These are phyloP conservation scores for Nigrospora osmanthi DNA, from an alignment of 2,329 filamentous ascomycete species.

Conservation along the genomic window DNA sequence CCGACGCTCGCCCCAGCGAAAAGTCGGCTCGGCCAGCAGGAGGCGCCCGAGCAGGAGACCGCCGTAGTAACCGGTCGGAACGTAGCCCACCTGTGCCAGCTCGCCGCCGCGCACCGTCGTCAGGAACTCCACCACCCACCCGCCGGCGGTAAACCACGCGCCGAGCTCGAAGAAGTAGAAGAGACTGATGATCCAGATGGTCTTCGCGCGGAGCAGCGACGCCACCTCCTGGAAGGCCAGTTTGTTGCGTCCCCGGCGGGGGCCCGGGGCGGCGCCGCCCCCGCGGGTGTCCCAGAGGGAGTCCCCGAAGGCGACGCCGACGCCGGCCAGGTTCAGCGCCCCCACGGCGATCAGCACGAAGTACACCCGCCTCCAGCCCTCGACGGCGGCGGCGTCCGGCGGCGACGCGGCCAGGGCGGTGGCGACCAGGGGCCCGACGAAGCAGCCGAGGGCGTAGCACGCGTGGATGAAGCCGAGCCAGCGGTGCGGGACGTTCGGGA, in stretches of 20 bases:
- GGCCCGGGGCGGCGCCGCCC: background rate
- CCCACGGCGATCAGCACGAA: conserved; percentile 44
- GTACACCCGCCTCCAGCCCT: conserved; percentile 49
- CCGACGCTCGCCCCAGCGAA: conserved; percentile 47
- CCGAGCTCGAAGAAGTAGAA: conserved; percentile 61
- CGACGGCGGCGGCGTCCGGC: conserved; percentile 10
- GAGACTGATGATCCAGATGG: conserved; percentile 50
- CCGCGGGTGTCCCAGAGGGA: conserved; percentile 22
- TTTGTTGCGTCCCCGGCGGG: conserved; percentile 11
- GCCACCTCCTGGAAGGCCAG: conserved; percentile 34
- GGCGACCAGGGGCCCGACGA: conserved; percentile 48
- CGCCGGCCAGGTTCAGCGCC: conserved; percentile 38
- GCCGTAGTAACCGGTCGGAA: conserved; percentile 52
- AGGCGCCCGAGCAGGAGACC: conserved; percentile 49
- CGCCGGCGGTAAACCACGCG: conserved; percentile 42
- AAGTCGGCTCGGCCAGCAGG: conserved; percentile 49
- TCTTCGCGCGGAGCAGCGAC: conserved; percentile 31
- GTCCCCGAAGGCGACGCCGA: conserved; percentile 42
- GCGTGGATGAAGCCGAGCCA: conserved; percentile 59
- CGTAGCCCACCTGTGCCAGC: conserved; percentile 51
- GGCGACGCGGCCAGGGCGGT: conserved; percentile 36
- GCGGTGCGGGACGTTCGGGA: conserved; percentile 41
- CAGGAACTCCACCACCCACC: conserved; percentile 60
- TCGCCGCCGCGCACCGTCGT: conserved; percentile 50
- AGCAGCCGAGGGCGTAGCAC: conserved; percentile 49